phyloP scores from a whole-genome alignment of 768 basidiomycete genomes.

The Cubamyces sp. region DNA sequence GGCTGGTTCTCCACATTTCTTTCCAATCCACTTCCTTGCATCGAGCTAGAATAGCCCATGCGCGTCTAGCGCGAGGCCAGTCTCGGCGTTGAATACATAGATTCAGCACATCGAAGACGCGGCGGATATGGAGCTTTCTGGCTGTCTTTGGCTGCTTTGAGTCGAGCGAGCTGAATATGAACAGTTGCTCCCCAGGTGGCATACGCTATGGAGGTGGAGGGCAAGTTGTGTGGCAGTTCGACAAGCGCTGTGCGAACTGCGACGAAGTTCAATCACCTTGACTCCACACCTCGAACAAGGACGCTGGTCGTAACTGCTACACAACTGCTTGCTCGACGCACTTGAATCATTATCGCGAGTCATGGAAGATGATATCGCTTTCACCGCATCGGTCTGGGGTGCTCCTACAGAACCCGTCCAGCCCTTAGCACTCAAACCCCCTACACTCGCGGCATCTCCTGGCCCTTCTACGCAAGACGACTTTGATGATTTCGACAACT shows the following conservation, averaged over 20 bases:
- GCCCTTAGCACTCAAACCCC: slow-evolving; percentile 36
- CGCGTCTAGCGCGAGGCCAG: slow-evolving; percentile 60
- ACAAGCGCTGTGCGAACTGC: slow-evolving; percentile 2
- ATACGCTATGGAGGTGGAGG: slow-evolving; percentile 5
- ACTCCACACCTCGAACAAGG: slow-evolving; percentile 6
- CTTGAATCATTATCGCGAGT: not conserved
- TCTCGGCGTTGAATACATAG: slow-evolving; percentile 72
- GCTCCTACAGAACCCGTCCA: slow-evolving; percentile 42
- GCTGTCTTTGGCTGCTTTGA: slow-evolving; percentile 53
- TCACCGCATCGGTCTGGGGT: slow-evolving; percentile 78
- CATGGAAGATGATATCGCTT: slow-evolving; percentile 76
- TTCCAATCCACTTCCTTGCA: slow-evolving; percentile 83
- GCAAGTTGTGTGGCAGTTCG: slow-evolving; percentile 1
- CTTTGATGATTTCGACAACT: slow-evolving; percentile 61
- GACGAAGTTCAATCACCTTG: slow-evolving; percentile 16
- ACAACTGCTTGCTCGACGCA: not conserved
- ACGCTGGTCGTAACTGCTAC: not conserved
- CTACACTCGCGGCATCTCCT: slow-evolving; percentile 28
- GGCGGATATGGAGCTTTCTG: slow-evolving; percentile 73
- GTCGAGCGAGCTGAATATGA: slow-evolving; percentile 65
- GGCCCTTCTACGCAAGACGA: slow-evolving; percentile 30
- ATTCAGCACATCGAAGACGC: slow-evolving; percentile 75
- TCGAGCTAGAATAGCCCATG: slow-evolving; percentile 74
- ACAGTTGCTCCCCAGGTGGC: slow-evolving; percentile 42
- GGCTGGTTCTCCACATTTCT: slow-evolving; percentile 68